Percentiles rank a stretch among this genome's conserved stretches.
Evolutionary conservation across 768 basidiomycete genomes (phyloP).

Genomic region (Lanmaoa rubissima): DNA sequence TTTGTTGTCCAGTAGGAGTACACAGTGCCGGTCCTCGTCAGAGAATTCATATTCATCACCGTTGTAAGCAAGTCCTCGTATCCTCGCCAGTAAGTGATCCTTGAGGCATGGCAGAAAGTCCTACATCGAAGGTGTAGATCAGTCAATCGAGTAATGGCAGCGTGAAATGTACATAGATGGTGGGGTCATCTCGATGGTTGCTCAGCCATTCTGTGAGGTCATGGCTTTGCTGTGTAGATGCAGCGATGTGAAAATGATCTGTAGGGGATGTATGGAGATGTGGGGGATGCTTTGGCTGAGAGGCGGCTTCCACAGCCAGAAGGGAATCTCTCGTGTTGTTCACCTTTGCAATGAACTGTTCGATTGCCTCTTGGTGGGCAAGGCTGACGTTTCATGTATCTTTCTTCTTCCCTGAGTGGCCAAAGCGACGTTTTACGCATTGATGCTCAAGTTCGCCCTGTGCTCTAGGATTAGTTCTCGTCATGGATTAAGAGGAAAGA

Average conservation of each 20-base stretch:
- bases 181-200: background rate
- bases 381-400: background rate
- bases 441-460: slow-evolving; percentile 41
- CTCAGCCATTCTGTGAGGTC: background rate
- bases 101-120: background rate
- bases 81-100: background rate
- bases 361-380: background rate
- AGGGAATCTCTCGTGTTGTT: background rate
- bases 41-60: slow-evolving; percentile 29
- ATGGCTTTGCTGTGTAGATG: background rate
- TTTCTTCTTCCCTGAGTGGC: background rate
- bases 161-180: background rate
- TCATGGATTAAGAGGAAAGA: background rate
- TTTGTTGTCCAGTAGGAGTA: slow-evolving; percentile 21
- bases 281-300: background rate
- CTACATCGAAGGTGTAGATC: background rate
- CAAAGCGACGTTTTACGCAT: slow-evolving; percentile 35
- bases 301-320: background rate
- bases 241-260: background rate
- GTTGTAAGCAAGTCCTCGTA: background rate
- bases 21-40: slow-evolving; percentile 14
- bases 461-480: accelerated
- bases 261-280: background rate
- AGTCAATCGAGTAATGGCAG: background rate
- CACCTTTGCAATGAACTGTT: background rate